phyloP scores from a whole-genome alignment of 2,329 filamentous ascomycete genomes.

The Monosporascus sp. region DNA sequence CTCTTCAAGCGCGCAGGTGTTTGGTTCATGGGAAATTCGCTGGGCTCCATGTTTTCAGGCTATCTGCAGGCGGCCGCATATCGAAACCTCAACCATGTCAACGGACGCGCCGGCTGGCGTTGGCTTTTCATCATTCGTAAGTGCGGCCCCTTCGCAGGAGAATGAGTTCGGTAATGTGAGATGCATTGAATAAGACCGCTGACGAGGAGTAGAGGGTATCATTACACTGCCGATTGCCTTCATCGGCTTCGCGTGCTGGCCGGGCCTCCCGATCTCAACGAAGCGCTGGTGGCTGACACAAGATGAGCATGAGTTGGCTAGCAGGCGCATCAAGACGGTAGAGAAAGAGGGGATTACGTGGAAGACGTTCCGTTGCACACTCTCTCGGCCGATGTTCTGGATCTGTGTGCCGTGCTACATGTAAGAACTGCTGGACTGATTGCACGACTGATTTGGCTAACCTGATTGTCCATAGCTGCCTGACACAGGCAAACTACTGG shows the following conservation, averaged over 20 bases:
- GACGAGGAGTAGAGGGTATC: background rate
- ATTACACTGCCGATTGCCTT: constrained; percentile 3
- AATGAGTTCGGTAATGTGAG: background rate
- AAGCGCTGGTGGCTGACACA: constrained; percentile 23
- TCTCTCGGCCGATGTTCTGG: constrained; percentile 16
- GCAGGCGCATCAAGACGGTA: constrained; percentile 17
- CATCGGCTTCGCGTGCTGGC: constrained; percentile 16
- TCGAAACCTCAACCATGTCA: background rate
- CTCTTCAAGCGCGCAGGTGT: constrained; percentile 15
- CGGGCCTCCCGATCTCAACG: constrained; percentile 26
- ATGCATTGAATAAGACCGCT: background rate
- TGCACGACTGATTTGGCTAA: no score
- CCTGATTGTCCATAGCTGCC: no score
- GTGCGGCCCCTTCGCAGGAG: background rate
- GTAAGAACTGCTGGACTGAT: background rate
- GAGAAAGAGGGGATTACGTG: constrained; percentile 15
- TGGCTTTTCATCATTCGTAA: constrained; percentile 2
- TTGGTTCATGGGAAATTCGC: constrained; percentile 39
- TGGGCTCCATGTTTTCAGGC: constrained; percentile 40
- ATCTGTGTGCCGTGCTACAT: constrained; percentile 13
- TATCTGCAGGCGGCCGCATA: constrained; percentile 36
- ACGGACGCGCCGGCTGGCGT: background rate
- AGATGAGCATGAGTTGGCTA: constrained; percentile 21
- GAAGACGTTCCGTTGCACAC: constrained; percentile 16
- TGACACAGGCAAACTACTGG: background rate